Conservation (phyloP, 805 yeast genomes). For the Teunomyces barrocoloradensis region DNA sequence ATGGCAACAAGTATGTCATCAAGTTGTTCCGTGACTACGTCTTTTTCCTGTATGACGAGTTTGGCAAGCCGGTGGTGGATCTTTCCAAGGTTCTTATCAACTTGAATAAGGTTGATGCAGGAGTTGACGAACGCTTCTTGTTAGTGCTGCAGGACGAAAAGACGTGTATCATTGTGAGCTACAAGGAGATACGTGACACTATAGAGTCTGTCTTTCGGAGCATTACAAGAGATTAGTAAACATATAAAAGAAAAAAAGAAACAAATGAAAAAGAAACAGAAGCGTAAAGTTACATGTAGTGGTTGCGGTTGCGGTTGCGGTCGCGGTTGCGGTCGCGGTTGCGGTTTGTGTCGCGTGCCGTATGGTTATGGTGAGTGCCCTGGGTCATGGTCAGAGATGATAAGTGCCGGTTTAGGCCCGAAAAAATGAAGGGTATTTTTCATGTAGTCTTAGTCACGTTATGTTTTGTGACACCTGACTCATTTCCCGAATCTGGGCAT, state of each 20-base stretch:
- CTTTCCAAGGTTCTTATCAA: constrained; percentile 75
- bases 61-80: constrained; percentile 76
- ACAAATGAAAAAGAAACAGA: background rate
- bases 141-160: constrained; percentile 83
- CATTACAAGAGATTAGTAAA: constrained; percentile 18
- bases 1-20: constrained; percentile 63
- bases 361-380: background rate
- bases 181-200: constrained; percentile 73
- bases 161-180: constrained; percentile 80
- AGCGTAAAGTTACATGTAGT: background rate
- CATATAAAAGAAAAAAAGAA: background rate
- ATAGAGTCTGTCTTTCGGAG: constrained; percentile 67
- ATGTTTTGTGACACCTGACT: constrained; percentile 3
- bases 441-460: constrained; percentile 1
- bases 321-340: background rate
- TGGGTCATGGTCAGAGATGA: background rate
- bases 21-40: constrained; percentile 78
- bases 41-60: constrained; percentile 78
- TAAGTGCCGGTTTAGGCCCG: background rate
- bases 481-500: background rate
- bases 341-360: background rate
- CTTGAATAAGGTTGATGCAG: constrained; percentile 89
- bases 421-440: too few relatives aligned
- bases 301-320: background rate
- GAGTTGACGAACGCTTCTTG: constrained; percentile 77